Base-by-base conservation (phyloP, 257 asterid species). In the Cynanchum wilfordii region DNA sequence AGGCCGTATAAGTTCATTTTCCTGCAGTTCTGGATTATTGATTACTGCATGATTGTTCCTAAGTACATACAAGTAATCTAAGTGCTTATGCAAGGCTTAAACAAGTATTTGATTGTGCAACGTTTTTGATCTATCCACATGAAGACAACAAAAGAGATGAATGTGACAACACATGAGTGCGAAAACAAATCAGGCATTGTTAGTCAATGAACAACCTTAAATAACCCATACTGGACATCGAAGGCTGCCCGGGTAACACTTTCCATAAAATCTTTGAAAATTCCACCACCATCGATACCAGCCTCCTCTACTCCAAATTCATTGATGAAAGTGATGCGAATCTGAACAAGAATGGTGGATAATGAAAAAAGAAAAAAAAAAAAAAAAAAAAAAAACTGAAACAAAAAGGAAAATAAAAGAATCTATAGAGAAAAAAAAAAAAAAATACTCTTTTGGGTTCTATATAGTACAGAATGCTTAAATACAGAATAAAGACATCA, bases 251-350 rank as follows among this genome's bases (percentile, higher is more conserved):
- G 89, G 72, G 96, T 87, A 77, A 92, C 86, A 79, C 87, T 90
- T 81, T 95, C 99, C 99, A 95, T 95, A 83, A 95, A 95, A 84
- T 95, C 99, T 81, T 95, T 95, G 89, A 95, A 95, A 83, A 92
- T 95, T 68, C 99, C 99, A 86, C 99, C 99, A 81, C 99, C 99
- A 29, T 95, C 99, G 65, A 95, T 90, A 81, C 99, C 99, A 69
- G 98, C 96, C 87, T 95, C 99, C 90, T 95, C 99, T 19, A 81
- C 98, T 80, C 99, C 99, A 83, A 92, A 86, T 81, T 92, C 99
- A 82, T 95, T 92, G 74, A 90, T 82, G 77, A 92, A 95, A 51
- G 92, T 82, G 54, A 95, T 82, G 52, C 98, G 99, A 73, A 95
- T 95, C 99, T 95, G 88, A 68, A 77, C 68, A 76, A 45, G 62